Evolutionary conservation across 192 early-diverging fungal genomes (phyloP).

Genomic region (Borealophlyctis nickersoniae): DNA sequence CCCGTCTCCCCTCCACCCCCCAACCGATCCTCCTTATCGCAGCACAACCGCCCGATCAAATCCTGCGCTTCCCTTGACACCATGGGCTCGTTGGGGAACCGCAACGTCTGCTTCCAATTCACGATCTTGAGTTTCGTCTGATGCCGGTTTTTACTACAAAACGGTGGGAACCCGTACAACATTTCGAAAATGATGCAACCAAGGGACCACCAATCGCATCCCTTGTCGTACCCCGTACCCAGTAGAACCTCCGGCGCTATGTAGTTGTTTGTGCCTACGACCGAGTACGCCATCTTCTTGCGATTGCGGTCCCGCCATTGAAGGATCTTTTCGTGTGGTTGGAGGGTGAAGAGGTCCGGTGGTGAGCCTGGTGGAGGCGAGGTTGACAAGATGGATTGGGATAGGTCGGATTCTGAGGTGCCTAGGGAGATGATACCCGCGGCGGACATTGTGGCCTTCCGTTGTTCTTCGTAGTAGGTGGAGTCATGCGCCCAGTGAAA

Average conservation of each 20-base stretch:
- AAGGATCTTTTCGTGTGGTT: slow-evolving; percentile 29
- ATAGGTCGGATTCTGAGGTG: not conserved
- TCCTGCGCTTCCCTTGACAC: slow-evolving; percentile 58
- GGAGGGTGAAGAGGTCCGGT: not conserved
- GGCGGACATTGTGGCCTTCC: slow-evolving; percentile 36
- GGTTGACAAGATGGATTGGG: not conserved
- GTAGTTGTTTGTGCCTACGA: slow-evolving; percentile 56
- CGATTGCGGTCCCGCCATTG: slow-evolving; percentile 33
- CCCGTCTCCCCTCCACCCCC: slow-evolving; percentile 33
- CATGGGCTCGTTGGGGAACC: slow-evolving; percentile 53
- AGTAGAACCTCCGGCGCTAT: slow-evolving; percentile 52
- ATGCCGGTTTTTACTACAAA: slow-evolving; percentile 51
- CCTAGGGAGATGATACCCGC: not conserved
- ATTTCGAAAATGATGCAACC: slow-evolving; percentile 77
- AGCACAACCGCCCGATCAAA: slow-evolving; percentile 55
- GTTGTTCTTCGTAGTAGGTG: slow-evolving; percentile 59
- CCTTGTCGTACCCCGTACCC: slow-evolving; percentile 52
- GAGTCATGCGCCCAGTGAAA: slow-evolving; percentile 64
- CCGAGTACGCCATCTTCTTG: slow-evolving; percentile 41
- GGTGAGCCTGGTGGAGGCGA: not conserved
- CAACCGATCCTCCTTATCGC: slow-evolving; percentile 56
- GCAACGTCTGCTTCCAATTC: slow-evolving; percentile 59
- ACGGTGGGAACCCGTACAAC: slow-evolving; percentile 71
- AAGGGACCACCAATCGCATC: slow-evolving; percentile 74
- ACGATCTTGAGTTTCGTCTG: slow-evolving; percentile 68